Conservation (phyloP, 441 rosid species). For the Isatis lusitanica region DNA sequence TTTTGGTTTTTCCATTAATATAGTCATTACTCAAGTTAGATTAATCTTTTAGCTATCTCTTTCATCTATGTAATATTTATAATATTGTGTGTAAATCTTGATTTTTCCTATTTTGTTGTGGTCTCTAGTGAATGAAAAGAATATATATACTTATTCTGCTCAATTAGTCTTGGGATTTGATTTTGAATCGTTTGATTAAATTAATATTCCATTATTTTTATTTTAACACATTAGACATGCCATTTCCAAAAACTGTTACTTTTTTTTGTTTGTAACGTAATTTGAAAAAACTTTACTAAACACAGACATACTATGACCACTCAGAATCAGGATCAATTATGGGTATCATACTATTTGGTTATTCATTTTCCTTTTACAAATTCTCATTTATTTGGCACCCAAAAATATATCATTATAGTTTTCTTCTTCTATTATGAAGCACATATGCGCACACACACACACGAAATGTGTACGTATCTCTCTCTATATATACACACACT, state of each 20-base stretch:
- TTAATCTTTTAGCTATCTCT: background rate
- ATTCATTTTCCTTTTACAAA: slow-evolving; percentile 15
- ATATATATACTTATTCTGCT: background rate
- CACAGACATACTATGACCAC: background rate
- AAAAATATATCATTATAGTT: background rate
- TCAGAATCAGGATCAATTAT: slow-evolving; percentile 27
- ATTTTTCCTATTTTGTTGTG: background rate
- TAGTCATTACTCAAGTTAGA: too few species aligned
- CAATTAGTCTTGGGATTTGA: background rate
- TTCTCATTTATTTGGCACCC: background rate
- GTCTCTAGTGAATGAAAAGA: background rate
- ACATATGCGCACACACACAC: background rate
- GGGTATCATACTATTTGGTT: slow-evolving; percentile 6
- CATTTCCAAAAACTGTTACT: background rate
- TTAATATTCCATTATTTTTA: background rate
- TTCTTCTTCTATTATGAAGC: background rate
- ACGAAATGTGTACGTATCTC: slow-evolving; percentile 24
- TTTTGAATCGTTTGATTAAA: background rate
- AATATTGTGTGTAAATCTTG: background rate
- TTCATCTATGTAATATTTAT: background rate
- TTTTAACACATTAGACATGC: slow-evolving; percentile 2
- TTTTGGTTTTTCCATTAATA: background rate
- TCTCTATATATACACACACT: slow-evolving; percentile 9
- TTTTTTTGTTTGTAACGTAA: too few species aligned
- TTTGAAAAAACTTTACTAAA: background rate